Conservation (phyloP, 148 eudicot genomes). For the Suaeda aralocaspica region DNA sequence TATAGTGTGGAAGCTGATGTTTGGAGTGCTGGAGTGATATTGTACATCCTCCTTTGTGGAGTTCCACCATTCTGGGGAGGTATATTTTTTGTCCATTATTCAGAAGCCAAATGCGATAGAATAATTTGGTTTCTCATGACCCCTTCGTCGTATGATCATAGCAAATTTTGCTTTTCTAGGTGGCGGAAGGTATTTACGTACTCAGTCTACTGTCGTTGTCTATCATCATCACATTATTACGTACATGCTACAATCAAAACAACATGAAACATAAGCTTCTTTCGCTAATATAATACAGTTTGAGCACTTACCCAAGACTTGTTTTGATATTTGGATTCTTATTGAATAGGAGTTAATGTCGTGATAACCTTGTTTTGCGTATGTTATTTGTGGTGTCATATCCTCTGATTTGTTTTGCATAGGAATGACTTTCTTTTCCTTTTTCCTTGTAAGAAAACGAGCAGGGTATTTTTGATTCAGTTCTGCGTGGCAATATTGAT, state of each 20-base stretch:
- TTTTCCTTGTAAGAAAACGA: slow-evolving; percentile 66
- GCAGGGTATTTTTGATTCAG: slow-evolving; percentile 81
- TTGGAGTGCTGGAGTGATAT: slow-evolving; percentile 97
- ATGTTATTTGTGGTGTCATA: neutral
- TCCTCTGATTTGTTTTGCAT: slow-evolving; percentile 4
- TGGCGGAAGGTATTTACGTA: neutral
- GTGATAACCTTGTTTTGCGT: neutral
- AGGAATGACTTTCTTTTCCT: slow-evolving; percentile 11
- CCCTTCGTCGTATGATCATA: neutral
- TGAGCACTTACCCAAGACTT: neutral
- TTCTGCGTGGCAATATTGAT: slow-evolving; percentile 81
- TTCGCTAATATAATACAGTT: neutral
- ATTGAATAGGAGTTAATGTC: too few relatives aligned
- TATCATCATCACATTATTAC: neutral
- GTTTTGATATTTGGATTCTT: neutral
- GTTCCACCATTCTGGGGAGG: slow-evolving; percentile 99
- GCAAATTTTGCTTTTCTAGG: neutral
- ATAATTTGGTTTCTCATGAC: neutral
- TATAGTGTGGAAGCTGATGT: slow-evolving; percentile 93
- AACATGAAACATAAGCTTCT: neutral
- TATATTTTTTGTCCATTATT: slow-evolving; percentile 20
- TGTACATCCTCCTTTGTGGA: slow-evolving; percentile 89
- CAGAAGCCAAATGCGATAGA: neutral
- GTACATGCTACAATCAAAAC: neutral
- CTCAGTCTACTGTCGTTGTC: slow-evolving; percentile 5